Conservation (phyloP, 2,329 filamentous ascomycete species). For the Graphilbum ipis-grandicollis region DNA sequence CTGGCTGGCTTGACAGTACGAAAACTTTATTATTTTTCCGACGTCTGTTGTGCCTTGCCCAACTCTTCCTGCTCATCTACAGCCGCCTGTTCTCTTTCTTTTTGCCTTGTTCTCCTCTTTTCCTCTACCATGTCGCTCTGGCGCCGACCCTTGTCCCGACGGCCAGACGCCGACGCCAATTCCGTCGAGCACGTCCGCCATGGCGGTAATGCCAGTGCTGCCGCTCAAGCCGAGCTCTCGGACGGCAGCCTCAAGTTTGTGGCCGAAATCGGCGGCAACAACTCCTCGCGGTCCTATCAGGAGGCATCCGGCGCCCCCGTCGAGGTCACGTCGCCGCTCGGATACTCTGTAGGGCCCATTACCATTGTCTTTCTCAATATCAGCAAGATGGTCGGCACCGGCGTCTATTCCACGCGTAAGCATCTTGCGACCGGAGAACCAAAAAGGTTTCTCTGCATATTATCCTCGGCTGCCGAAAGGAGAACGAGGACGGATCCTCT, state of each 20-base stretch:
- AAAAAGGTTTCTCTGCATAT: too few relatives aligned
- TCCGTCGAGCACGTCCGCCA: background rate
- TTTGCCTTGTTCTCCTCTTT: background rate
- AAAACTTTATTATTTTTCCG: too few relatives aligned
- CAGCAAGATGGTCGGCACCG: conserved; percentile 45
- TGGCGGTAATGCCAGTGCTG: too few relatives aligned
- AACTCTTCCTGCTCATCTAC: too few relatives aligned
- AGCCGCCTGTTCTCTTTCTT: too few relatives aligned
- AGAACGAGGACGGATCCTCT: too few relatives aligned
- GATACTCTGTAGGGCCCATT: conserved; percentile 35
- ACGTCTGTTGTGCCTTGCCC: too few relatives aligned
- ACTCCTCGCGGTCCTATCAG: conserved; percentile 18
- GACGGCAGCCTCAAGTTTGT: conserved; percentile 3
- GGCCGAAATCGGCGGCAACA: conserved; percentile 7
- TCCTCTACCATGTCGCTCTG: conserved; percentile 1
- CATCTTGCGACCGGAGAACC: too few relatives aligned
- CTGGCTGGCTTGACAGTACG: too few relatives aligned
- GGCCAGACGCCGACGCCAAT: background rate
- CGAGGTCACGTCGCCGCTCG: conserved; percentile 37
- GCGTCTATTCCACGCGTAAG: conserved; percentile 45
- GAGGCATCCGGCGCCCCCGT: conserved; percentile 45
- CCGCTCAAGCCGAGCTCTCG: background rate
- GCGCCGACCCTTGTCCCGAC: conserved; percentile 1
- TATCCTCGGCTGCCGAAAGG: too few relatives aligned
- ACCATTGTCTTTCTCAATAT: conserved; percentile 43